phyloP scores from a whole-genome alignment of 1,139 yeast genomes.

The Wickerhamomyces sp. region DNA sequence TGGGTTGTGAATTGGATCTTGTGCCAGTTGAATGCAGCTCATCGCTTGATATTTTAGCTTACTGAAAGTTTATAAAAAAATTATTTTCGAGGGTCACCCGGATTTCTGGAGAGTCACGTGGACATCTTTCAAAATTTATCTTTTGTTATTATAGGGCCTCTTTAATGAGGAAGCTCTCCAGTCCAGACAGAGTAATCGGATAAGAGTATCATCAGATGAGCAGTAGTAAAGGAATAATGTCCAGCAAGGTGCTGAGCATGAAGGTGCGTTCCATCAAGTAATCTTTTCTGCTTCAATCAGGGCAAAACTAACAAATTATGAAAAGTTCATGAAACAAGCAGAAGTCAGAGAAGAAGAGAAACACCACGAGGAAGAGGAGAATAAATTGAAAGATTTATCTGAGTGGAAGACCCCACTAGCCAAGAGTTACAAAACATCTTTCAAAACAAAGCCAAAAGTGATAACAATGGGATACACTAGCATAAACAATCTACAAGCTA shows the following conservation, averaged over 20 bases:
- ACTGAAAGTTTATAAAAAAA: background rate
- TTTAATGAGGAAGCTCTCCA: too few relatives aligned
- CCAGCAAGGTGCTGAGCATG: slow-evolving; percentile 70
- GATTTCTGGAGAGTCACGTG: background rate
- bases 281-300: background rate
- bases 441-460: slow-evolving; percentile 27
- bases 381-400: slow-evolving; percentile 47
- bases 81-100: slow-evolving; percentile 3
- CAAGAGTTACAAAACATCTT: slow-evolving; percentile 23
- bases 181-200: too few relatives aligned
- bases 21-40: background rate
- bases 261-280: slow-evolving; percentile 32
- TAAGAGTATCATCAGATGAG: slow-evolving; percentile 1
- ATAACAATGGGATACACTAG: slow-evolving; percentile 46
- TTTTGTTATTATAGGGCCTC: too few relatives aligned
- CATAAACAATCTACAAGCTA: slow-evolving; percentile 24
- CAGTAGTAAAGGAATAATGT: slow-evolving; percentile 32
- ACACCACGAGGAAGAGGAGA: slow-evolving; percentile 32
- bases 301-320: background rate
- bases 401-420: slow-evolving; percentile 51
- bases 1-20: background rate
- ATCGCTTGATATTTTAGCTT: background rate
- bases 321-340: slow-evolving; percentile 45
- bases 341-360: slow-evolving; percentile 32
- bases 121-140: background rate